Evolutionary conservation across 352 stramenopile genomes (phyloP).

Genomic region (Stramenopiles sp.): DNA sequence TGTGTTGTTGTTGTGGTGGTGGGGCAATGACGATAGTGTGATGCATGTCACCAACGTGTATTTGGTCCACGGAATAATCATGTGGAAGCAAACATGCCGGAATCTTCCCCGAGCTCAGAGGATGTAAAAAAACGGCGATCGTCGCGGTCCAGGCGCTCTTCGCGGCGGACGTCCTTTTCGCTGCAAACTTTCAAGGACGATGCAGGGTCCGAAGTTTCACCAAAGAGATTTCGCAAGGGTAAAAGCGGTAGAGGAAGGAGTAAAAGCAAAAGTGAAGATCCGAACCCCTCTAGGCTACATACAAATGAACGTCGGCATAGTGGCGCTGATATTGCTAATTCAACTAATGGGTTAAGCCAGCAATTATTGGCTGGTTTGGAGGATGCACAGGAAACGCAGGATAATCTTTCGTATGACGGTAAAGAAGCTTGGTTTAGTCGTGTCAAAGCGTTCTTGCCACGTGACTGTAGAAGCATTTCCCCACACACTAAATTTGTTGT

Average conservation of each 20-base stretch:
- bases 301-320: background rate
- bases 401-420: background rate
- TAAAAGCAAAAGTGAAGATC: background rate
- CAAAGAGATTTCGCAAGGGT: background rate
- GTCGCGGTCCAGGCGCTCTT: background rate
- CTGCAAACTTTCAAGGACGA: background rate
- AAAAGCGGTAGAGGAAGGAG: background rate
- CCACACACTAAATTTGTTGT: background rate
- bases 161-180: background rate
- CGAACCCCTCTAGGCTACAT: background rate
- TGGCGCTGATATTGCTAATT: background rate
- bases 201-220: background rate
- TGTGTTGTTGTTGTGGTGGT: no score
- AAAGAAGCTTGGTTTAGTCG: background rate
- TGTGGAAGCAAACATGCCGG: no score
- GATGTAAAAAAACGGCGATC: background rate
- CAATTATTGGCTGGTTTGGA: background rate
- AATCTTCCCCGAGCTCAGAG: no score
- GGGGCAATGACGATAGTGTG: no score
- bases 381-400: background rate
- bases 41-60: no score
- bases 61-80: no score
- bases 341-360: background rate
- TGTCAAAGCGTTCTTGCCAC: no score
- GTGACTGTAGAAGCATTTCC: background rate